Percentiles rank a stretch among this genome's conserved stretches.
Conservation (phyloP, 1,139 yeast genomes). For the Candida sanyaensis region DNA sequence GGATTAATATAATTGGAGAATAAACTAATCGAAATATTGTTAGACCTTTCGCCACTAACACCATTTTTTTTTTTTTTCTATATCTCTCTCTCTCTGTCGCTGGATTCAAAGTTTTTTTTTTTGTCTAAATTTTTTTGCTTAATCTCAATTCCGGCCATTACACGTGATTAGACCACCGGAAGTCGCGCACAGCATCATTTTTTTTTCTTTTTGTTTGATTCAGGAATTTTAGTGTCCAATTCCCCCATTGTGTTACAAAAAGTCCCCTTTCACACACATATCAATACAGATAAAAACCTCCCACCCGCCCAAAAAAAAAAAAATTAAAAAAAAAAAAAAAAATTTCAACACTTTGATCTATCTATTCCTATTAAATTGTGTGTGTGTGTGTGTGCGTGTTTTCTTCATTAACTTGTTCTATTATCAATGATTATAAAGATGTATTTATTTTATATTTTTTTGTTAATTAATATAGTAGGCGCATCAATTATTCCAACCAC, state of each 20-base stretch:
- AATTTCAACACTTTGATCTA: too few species aligned
- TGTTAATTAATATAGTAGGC: conserved; percentile 3
- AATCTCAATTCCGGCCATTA: neutral
- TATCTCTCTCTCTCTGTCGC: neutral
- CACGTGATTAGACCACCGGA: neutral
- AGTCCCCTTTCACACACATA: too few species aligned
- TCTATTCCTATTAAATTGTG: too few species aligned
- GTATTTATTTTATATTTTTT: neutral
- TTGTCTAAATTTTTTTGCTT: neutral
- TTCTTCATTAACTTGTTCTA: too few species aligned
- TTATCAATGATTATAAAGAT: neutral
- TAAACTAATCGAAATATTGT: neutral
- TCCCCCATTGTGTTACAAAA: neutral
- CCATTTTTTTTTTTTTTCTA: neutral
- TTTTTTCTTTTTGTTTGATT: neutral
- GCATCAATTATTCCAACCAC: conserved; percentile 9
- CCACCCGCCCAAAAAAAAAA: too few species aligned
- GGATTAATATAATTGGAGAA: neutral
- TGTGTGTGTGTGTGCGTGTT: too few species aligned
- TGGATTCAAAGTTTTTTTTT: neutral
- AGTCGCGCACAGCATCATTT: neutral
- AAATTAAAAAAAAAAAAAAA: too few species aligned
- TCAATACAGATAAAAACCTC: too few species aligned
- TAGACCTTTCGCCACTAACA: neutral
- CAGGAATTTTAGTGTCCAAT: neutral